Evolutionary conservation across 352 stramenopile genomes (phyloP).

Genomic region (Globisporangium uncinulatum): DNA sequence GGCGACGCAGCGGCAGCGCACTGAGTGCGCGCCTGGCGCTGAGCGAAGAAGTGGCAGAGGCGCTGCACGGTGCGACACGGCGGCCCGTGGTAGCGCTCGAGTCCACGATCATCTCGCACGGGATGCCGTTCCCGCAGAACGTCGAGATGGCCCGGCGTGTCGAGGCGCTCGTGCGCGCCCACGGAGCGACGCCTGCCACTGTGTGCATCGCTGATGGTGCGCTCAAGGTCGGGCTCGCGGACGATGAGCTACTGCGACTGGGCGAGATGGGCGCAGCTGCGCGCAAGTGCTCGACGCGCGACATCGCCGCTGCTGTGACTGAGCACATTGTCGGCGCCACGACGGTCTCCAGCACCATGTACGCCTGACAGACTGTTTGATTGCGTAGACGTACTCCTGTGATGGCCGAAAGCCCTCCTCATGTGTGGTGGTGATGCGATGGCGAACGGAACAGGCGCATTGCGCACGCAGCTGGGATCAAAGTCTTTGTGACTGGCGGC

Average conservation of each 20-base stretch:
- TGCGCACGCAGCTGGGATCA: constrained; percentile 91
- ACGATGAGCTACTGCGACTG: constrained; percentile 49
- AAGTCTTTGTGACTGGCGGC: constrained; percentile 97
- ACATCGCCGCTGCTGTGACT: constrained; percentile 73
- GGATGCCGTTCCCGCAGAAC: constrained; percentile 98
- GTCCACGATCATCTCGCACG: constrained; percentile 99
- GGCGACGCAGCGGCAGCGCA: constrained; percentile 32
- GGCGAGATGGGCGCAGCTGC: constrained; percentile 54
- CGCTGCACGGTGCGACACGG: constrained; percentile 31
- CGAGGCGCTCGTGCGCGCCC: constrained; percentile 84
- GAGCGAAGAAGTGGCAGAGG: constrained; percentile 46
- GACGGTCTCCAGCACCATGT: constrained; percentile 97
- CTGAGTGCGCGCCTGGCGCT: constrained; percentile 39
- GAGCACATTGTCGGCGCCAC: constrained; percentile 88
- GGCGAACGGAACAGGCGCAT: constrained; percentile 51
- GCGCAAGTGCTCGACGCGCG: constrained; percentile 79
- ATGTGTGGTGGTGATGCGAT: neutral
- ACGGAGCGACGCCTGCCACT: constrained; percentile 92
- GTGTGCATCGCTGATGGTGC: constrained; percentile 95
- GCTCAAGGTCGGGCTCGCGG: constrained; percentile 64
- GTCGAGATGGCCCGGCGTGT: constrained; percentile 89
- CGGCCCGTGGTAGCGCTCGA: constrained; percentile 92
- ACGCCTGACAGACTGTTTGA: constrained; percentile 5
- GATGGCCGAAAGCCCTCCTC: neutral
- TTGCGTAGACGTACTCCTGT: neutral